A percentile compares a stretch with the other conserved stretches of the same genome.
These are phyloP conservation scores for Rubia tinctorum DNA, from an alignment of 305 asterid genomes.

Conservation along the genomic window DNA sequence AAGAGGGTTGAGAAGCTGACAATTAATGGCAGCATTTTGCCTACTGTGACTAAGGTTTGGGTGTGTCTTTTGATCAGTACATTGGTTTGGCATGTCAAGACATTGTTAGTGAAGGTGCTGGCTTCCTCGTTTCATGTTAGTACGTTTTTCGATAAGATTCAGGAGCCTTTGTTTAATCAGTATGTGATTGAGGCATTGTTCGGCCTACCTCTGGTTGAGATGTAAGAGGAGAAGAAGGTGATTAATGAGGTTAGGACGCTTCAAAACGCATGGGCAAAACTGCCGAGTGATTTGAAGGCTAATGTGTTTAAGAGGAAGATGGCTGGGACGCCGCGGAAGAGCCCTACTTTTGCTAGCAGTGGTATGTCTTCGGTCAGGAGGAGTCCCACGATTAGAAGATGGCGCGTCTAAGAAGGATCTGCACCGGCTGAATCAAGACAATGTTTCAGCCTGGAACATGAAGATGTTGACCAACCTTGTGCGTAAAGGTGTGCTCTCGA, in stretches of 20 bases:
- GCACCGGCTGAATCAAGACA: slow-evolving; percentile 79
- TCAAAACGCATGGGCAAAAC: slow-evolving; percentile 66
- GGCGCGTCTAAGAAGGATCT: slow-evolving; percentile 50
- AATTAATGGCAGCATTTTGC: slow-evolving; percentile 32
- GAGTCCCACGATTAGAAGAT: slow-evolving; percentile 16
- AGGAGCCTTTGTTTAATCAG: slow-evolving; percentile 75
- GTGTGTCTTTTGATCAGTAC: slow-evolving; percentile 78
- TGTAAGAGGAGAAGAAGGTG: slow-evolving; percentile 72
- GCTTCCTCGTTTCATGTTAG: slow-evolving; percentile 89
- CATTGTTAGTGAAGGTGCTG: slow-evolving; percentile 67
- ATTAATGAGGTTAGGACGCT: slow-evolving; percentile 67
- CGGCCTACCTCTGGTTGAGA: slow-evolving; percentile 69
- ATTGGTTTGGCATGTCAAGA: slow-evolving; percentile 71
- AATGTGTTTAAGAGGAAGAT: slow-evolving; percentile 49
- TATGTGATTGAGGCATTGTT: slow-evolving; percentile 73
- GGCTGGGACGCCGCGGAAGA: slow-evolving; percentile 46
- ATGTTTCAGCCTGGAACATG: slow-evolving; percentile 93
- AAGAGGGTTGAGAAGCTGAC: slow-evolving; percentile 49
- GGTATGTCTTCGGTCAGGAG: slow-evolving; percentile 21
- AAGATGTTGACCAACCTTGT: slow-evolving; percentile 76
- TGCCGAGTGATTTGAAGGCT: slow-evolving; percentile 62
- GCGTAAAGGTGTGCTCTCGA: slow-evolving; percentile 57
- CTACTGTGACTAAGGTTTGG: slow-evolving; percentile 67
- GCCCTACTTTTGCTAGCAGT: slow-evolving; percentile 12
- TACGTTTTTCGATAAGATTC: slow-evolving; percentile 85